A percentile compares a stretch with the other conserved stretches of the same genome.
phyloP scores from a whole-genome alignment of 495 filamentous ascomycete genomes.

The Jackrogersella minutella region DNA sequence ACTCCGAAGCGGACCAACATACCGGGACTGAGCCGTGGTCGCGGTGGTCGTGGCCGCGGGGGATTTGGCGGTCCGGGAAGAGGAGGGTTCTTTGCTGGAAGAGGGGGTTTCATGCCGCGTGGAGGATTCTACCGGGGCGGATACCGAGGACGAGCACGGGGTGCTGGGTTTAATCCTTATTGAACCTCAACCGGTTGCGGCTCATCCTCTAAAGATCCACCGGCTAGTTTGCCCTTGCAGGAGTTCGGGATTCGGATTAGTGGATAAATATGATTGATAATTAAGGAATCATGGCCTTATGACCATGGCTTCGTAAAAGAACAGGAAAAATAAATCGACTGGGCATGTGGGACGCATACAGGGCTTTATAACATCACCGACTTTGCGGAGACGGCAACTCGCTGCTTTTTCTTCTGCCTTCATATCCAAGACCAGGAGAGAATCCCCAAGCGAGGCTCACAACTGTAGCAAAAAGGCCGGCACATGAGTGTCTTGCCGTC shows the following conservation, averaged over 20 bases:
- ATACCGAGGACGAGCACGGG: conserved; percentile 77
- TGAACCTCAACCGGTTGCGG: conserved; percentile 7
- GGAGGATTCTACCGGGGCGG: conserved; percentile 79
- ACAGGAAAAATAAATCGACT: conserved; percentile 26
- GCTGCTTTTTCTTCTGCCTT: conserved; percentile 26
- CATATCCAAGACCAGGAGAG: conserved; percentile 14
- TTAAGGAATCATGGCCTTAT: conserved; percentile 11
- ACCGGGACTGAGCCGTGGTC: conserved; percentile 83
- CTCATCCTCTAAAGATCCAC: conserved; percentile 3
- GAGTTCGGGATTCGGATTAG: conserved; percentile 4
- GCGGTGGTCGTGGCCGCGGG: conserved; percentile 79
- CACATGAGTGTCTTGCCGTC: conserved; percentile 6
- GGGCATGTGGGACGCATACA: conserved; percentile 31
- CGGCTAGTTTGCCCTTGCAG: background rate
- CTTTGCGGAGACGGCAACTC: conserved; percentile 25
- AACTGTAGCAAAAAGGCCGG: conserved; percentile 13
- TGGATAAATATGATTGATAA: conserved; percentile 32
- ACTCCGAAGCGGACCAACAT: conserved; percentile 97
- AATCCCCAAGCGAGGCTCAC: conserved; percentile 13
- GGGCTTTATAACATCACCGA: conserved; percentile 29
- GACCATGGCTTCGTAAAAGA: conserved; percentile 15
- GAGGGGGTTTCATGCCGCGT: conserved; percentile 71
- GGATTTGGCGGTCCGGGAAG: conserved; percentile 60
- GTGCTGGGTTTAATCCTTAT: conserved; percentile 52
- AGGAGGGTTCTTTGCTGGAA: conserved; percentile 56